phyloP scores from a whole-genome alignment of 2,329 filamentous ascomycete genomes.

The Leptographium procerum region DNA sequence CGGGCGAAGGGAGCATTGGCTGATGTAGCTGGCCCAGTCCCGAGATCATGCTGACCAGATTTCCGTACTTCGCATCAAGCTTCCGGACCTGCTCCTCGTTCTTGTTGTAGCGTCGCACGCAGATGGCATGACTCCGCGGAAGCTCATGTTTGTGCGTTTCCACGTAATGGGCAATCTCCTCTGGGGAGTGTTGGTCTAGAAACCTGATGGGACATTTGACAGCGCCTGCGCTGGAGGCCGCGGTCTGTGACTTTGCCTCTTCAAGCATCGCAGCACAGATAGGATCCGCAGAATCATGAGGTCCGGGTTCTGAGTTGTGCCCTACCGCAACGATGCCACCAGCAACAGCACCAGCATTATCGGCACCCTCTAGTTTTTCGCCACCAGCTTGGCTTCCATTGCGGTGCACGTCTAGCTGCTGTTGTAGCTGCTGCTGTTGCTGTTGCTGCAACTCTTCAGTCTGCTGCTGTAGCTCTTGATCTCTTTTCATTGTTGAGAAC shows the following conservation, averaged over 20 bases:
- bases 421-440: constrained; percentile 6
- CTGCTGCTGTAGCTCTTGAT: background rate
- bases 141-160: constrained; percentile 93
- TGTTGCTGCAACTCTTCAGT: constrained; percentile 8
- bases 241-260: constrained; percentile 43
- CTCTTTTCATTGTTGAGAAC: constrained; percentile 44
- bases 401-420: background rate
- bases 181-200: constrained; percentile 81
- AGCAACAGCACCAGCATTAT: constrained; percentile 10
- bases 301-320: constrained; percentile 24
- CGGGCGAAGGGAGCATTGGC: constrained; percentile 61
- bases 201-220: constrained; percentile 81
- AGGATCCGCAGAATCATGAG: constrained; percentile 43
- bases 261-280: constrained; percentile 54
- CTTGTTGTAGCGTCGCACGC: constrained; percentile 78
- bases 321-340: constrained; percentile 14
- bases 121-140: constrained; percentile 86
- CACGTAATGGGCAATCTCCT: constrained; percentile 88
- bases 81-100: constrained; percentile 77
- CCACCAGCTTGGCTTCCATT: background rate
- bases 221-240: constrained; percentile 37
- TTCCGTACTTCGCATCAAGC: constrained; percentile 89
- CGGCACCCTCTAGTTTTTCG: background rate
- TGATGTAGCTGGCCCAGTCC: constrained; percentile 80
- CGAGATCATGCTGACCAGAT: constrained; percentile 87